These are phyloP conservation scores for Rhizopogon vinicolor DNA, from an alignment of 768 basidiomycete genomes.

Conservation along the genomic window DNA sequence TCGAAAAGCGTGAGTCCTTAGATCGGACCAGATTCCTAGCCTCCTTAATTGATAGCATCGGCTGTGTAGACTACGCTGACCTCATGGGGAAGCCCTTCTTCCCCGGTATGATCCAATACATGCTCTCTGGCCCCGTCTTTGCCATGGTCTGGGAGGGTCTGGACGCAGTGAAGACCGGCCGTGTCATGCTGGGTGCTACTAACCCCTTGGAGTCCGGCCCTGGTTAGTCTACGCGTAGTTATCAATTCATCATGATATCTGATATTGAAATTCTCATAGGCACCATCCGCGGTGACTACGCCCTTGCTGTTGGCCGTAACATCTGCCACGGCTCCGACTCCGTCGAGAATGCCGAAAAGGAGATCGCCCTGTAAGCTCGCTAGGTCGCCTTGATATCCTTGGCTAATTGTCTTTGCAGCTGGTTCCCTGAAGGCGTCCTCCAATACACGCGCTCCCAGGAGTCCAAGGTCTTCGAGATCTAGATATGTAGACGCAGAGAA, in stretches of 20 bases:
- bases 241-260: not conserved
- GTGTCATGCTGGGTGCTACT: slow-evolving; percentile 93
- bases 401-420: slow-evolving; percentile 37
- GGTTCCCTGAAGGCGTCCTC: slow-evolving; percentile 86
- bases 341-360: slow-evolving; percentile 88
- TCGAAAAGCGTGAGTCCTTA: slow-evolving; percentile 71
- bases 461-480: slow-evolving; percentile 75
- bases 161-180: slow-evolving; percentile 92
- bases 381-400: not conserved
- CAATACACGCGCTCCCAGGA: slow-evolving; percentile 66
- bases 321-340: slow-evolving; percentile 91
- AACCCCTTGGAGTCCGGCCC: slow-evolving; percentile 90
- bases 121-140: slow-evolving; percentile 93
- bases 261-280: slow-evolving; percentile 38
- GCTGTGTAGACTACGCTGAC: slow-evolving; percentile 82
- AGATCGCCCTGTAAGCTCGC: slow-evolving; percentile 78
- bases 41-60: not conserved
- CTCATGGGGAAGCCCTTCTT: slow-evolving; percentile 94
- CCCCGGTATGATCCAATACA: slow-evolving; percentile 94
- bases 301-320: slow-evolving; percentile 92
- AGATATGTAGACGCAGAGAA: not conserved
- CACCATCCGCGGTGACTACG: slow-evolving; percentile 94
- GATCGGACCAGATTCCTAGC: not conserved
- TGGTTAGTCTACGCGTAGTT: slow-evolving; percentile 44
- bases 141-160: slow-evolving; percentile 96